These are phyloP conservation scores for Aureobasidium mangrovei DNA, from an alignment of 2,329 filamentous ascomycete species.

Conservation along the genomic window DNA sequence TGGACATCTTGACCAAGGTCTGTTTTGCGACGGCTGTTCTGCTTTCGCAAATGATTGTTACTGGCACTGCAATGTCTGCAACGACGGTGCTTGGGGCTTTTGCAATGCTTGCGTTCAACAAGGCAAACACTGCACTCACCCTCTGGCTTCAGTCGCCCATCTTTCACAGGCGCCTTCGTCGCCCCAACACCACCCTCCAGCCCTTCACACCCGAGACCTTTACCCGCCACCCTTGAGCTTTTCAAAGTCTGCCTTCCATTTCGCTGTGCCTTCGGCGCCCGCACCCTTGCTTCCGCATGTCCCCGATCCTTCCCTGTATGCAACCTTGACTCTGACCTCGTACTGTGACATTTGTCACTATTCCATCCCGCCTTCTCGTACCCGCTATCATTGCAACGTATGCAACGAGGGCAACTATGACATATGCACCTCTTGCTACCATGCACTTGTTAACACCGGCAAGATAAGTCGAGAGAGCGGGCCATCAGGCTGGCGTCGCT, in stretches of 20 bases:
- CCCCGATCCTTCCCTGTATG: conserved; percentile 25
- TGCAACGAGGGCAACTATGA: conserved; percentile 82
- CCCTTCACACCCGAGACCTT: not conserved
- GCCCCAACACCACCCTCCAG: not conserved
- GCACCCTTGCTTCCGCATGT: conserved; percentile 27
- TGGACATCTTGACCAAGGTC: conserved; percentile 62
- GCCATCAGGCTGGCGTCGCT: conserved; percentile 72
- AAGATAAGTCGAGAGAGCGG: conserved; percentile 70
- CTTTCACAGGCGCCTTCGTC: conserved; percentile 2
- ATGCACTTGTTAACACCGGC: conserved; percentile 51
- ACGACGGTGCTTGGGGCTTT: conserved; percentile 90
- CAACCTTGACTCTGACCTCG: conserved; percentile 58
- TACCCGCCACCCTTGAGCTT: conserved; percentile 10
- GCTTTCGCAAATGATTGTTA: conserved; percentile 72
- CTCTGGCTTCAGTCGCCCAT: conserved; percentile 58
- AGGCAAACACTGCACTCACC: conserved; percentile 71
- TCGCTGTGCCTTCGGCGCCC: conserved; percentile 7
- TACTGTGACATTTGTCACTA: conserved; percentile 71
- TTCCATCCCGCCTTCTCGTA: conserved; percentile 59
- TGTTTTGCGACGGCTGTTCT: conserved; percentile 73
- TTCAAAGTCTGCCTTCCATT: conserved; percentile 16
- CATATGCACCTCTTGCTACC: conserved; percentile 72
- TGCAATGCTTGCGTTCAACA: conserved; percentile 82
- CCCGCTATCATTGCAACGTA: conserved; percentile 69
- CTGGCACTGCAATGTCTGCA: conserved; percentile 82